These are phyloP conservation scores for Alloascoidea africana DNA, from an alignment of 805 yeast genomes.

Conservation along the genomic window DNA sequence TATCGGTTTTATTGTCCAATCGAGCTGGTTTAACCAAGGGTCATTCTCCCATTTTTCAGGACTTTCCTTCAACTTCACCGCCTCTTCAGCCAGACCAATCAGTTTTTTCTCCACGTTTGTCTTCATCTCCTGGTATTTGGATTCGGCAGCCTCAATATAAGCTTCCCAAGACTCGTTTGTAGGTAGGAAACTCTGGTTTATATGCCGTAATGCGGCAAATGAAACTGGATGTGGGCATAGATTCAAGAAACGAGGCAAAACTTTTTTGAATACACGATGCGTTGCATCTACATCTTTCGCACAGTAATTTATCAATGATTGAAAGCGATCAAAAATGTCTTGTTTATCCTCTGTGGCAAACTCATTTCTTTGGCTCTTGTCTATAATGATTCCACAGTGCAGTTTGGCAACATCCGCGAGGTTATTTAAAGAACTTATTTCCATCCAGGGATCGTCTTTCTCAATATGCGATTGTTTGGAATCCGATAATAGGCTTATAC, in stretches of 20 bases:
- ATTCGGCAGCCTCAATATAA: constrained; percentile 59
- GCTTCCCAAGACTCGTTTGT: constrained; percentile 59
- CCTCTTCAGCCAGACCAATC: constrained; percentile 40
- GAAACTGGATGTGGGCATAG: constrained; percentile 90
- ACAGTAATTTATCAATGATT: constrained; percentile 60
- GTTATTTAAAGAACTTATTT: constrained; percentile 61
- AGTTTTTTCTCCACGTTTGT: constrained; percentile 42
- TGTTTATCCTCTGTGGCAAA: constrained; percentile 42
- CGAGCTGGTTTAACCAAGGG: constrained; percentile 84
- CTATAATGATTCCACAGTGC: constrained; percentile 54
- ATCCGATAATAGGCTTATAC: background rate
- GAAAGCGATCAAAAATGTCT: constrained; percentile 40
- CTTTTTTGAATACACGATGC: constrained; percentile 45
- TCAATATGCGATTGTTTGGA: constrained; percentile 4
- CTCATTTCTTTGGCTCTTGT: constrained; percentile 51
- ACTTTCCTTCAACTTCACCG: constrained; percentile 29
- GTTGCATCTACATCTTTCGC: constrained; percentile 75
- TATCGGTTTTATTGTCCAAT: constrained; percentile 62
- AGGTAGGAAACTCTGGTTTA: constrained; percentile 68
- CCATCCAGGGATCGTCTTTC: constrained; percentile 61
- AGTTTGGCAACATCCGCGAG: constrained; percentile 65
- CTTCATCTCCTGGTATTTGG: constrained; percentile 42
- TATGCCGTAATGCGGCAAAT: constrained; percentile 67
- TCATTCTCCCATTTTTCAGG: constrained; percentile 36
- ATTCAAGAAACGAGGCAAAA: constrained; percentile 51